Evolutionary conservation across 2,329 filamentous ascomycete species (phyloP), one percentile per base, ranked within the genome.

Genomic region (Blastomyces parvus): DNA sequence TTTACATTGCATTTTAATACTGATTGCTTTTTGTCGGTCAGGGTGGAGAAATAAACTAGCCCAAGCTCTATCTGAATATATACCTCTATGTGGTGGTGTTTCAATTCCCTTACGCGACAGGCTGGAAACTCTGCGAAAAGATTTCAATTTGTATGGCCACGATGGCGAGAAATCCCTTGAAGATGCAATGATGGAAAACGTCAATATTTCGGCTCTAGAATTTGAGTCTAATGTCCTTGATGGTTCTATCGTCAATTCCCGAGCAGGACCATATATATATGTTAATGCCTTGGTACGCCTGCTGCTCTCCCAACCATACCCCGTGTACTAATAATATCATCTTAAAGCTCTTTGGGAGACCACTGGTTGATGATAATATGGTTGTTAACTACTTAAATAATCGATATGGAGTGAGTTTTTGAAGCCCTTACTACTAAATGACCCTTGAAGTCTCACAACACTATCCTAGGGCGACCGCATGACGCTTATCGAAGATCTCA

Each of bases 221-320:
- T 80, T 84, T 46, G 80, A 84, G 65, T 75, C 79, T 17, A 77
- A 73, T 22, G 76, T 86, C 11, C 78, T 83, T 33, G 89, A 95
- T 59, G 77, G 92, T 11, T 88, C 88, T 3, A 79, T 86, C 38
- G 80, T 87, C 58, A 91, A 90, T 67, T 90, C 91, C 3, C 84
- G 91, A 73, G 89, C 90, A 60, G 91, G 89, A 5, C 80, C 96
- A 62, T 96, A 94, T 71, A 82, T 96, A 7, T 94, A 93, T 73
- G 79, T 97, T 9, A 94, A 91, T 72, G 86, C 91, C 62, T 83
- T 89, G 72, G 89, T 94, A 79, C 67, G 85, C 30, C 33, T 36
- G 14, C 3, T 73, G 64, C 36, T 50, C 46, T 42, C 58, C 33
- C 44, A 7, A 33, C 33, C 33, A 17, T 57, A 22, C 1, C 30